These are phyloP conservation scores for Penicillium paradoxum DNA, from an alignment of 495 filamentous ascomycete species.

Conservation along the genomic window DNA sequence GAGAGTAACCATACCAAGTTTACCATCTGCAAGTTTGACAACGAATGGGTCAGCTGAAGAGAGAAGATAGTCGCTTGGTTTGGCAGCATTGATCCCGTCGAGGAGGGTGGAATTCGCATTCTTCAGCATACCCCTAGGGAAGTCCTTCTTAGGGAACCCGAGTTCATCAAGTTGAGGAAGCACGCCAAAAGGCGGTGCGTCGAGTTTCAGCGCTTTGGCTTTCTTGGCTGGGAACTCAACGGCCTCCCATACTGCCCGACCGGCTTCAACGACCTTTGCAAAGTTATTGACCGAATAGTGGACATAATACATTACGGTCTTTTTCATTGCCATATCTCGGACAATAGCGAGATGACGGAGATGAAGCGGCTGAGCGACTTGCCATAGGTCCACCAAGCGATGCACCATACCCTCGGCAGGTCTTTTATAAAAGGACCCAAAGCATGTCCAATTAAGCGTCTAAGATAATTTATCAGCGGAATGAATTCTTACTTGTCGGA, in stretches of 20 bases:
- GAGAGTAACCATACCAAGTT: slow-evolving; percentile 22
- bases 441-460: slow-evolving; percentile 44
- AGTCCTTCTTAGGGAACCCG: slow-evolving; percentile 42
- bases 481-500: not conserved
- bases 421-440: slow-evolving; percentile 53
- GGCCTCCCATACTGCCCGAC: slow-evolving; percentile 53
- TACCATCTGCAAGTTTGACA: slow-evolving; percentile 24
- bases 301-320: slow-evolving; percentile 51
- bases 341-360: slow-evolving; percentile 60
- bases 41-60: slow-evolving; percentile 33
- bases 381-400: slow-evolving; percentile 56
- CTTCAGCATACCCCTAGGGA: slow-evolving; percentile 29
- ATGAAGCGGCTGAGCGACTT: slow-evolving; percentile 57
- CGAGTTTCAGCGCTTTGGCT: slow-evolving; percentile 23
- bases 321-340: slow-evolving; percentile 51
- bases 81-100: slow-evolving; percentile 35
- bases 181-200: slow-evolving; percentile 33
- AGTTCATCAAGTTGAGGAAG: slow-evolving; percentile 45
- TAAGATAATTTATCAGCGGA: slow-evolving; percentile 15
- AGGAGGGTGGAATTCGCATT: slow-evolving; percentile 44
- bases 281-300: slow-evolving; percentile 56
- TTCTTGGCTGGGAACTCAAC: slow-evolving; percentile 45
- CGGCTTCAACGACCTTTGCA: slow-evolving; percentile 51
- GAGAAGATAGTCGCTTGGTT: slow-evolving; percentile 28
- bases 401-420: slow-evolving; percentile 53